Evolutionary conservation across 768 basidiomycete species (phyloP), one percentile per base, ranked within the genome.

Genomic region (Tulasnella sp.): DNA sequence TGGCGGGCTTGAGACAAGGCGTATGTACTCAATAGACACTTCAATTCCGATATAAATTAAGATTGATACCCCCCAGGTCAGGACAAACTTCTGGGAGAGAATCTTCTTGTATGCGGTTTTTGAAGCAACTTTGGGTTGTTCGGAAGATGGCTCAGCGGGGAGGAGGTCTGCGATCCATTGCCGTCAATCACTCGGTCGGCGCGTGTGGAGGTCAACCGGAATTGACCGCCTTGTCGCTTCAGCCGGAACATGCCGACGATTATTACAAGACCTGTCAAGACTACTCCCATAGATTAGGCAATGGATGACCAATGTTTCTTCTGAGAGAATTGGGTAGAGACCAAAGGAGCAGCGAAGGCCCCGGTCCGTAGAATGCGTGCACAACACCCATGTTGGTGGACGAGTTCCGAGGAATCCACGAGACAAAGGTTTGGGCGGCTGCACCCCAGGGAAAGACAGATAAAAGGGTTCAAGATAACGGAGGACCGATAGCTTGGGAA

Each of bases 341-440:
- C 85, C n/a, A 89, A 82, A 17, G 88, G 88, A 0, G 87, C 83
- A 7, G 84, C 81, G 73, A 88, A 84, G 1, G 87, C 88, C 0
- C 88, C 88, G 83, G 79, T 34, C 85, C 91, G 79, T 91, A 92
- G 2, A 86, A 84, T 9, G 89, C 89, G 79, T 91, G 89, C 22
- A 91, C 79, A 19, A 93, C 68, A 6, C 91, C 88, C 89, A 93
- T 91, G 81, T 92, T 92, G 0, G 83, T 81, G 76, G 89, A 86
- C 0, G 88, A 81, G 67, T 89, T 86, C n/a, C 86, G 82, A 77
- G 86, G 86, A 9, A 91, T 82, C 58, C 84, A 85, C 3, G 89
- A 90, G 15, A 93, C 88, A 77, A 87, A 92, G 9, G 89, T 90
- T 79, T 91, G 91, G 0, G 91, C 87, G 82, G 91, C 91, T 0